Conservation (phyloP, 768 basidiomycete genomes). For the Pleurotus platypus region DNA sequence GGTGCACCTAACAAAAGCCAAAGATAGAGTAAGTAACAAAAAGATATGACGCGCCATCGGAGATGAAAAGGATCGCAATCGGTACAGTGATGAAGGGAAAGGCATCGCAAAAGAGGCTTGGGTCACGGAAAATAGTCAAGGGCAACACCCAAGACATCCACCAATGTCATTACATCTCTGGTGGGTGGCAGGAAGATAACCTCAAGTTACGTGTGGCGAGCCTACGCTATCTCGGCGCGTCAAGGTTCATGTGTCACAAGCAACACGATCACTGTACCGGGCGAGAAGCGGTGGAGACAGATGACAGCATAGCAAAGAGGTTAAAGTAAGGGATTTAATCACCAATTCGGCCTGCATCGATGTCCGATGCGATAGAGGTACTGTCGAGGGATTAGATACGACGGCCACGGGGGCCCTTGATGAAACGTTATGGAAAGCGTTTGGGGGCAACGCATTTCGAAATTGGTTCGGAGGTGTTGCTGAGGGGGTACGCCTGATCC, state of each 20-base stretch:
- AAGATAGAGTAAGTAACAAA: not conserved
- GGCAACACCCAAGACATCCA: no score
- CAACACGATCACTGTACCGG: not conserved
- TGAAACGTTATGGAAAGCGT: not conserved
- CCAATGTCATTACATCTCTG: no score
- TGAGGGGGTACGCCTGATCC: not conserved
- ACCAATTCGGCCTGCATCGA: constrained; percentile 8
- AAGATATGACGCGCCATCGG: not conserved
- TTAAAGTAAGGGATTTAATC: not conserved
- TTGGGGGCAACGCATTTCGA: not conserved
- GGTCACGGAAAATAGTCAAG: no score
- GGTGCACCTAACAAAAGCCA: not conserved
- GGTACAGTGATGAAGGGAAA: no score
- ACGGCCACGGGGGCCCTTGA: constrained; percentile 6
- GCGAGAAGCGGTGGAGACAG: not conserved
- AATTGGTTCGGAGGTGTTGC: not conserved
- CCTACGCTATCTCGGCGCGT: no score
- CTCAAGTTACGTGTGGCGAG: no score
- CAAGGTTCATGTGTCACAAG: no score
- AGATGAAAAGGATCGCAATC: no score
- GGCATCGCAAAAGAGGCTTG: no score
- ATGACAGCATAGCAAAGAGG: not conserved
- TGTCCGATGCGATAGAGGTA: constrained; percentile 7
- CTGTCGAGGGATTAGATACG: not conserved
- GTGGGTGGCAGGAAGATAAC: no score